These are phyloP conservation scores for Aspergillus fructus DNA, from an alignment of 2,329 filamentous ascomycete genomes.

Conservation along the genomic window DNA sequence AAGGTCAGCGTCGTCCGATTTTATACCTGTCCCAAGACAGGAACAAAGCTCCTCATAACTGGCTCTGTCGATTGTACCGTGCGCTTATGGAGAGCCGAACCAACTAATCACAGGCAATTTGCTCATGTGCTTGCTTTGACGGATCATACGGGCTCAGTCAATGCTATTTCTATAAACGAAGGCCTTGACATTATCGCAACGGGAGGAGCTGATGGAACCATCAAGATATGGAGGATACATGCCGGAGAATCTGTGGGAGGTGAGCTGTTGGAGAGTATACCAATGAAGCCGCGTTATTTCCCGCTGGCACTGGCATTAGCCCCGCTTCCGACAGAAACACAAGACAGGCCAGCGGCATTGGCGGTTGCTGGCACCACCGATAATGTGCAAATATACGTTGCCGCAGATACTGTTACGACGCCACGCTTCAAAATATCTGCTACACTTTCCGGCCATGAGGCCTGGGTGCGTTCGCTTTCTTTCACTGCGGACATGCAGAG, in stretches of 20 bases:
- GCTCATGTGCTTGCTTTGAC: constrained; percentile 51
- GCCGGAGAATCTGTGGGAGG: constrained; percentile 34
- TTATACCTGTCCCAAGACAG: constrained; percentile 54
- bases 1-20: constrained; percentile 83
- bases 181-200: constrained; percentile 53
- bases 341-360: constrained; percentile 57
- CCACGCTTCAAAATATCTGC: constrained; percentile 68
- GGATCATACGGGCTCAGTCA: constrained; percentile 73
- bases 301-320: constrained; percentile 74
- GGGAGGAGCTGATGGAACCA: constrained; percentile 62
- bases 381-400: constrained; percentile 75
- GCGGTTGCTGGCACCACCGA: constrained; percentile 84
- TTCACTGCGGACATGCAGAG: constrained; percentile 65
- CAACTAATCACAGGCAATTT: constrained; percentile 33
- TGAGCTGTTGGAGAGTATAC: constrained; percentile 67
- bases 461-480: constrained; percentile 85
- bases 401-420: constrained; percentile 43
- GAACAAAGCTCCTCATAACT: constrained; percentile 64
- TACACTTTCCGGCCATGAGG: constrained; percentile 84
- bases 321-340: constrained; percentile 53
- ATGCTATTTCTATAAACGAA: constrained; percentile 55
- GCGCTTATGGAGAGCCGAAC: constrained; percentile 56
- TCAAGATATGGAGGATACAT: constrained; percentile 67
- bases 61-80: constrained; percentile 80
- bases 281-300: constrained; percentile 75